These are phyloP conservation scores for Glycine latifolia DNA, from an alignment of 306 rosid species.

Conservation along the genomic window DNA sequence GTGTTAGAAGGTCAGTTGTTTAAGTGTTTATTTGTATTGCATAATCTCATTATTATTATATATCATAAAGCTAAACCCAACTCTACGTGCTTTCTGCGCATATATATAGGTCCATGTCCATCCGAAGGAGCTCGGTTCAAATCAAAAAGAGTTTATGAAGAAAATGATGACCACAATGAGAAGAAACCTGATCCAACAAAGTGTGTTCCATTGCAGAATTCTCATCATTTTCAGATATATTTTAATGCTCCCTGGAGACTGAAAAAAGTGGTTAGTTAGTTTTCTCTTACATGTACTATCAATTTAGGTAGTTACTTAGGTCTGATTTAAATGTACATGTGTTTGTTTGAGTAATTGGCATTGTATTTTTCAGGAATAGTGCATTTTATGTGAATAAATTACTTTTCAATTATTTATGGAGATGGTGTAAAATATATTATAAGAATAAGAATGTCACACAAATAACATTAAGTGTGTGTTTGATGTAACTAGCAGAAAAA, in stretches of 20 bases:
- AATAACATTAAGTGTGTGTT: too few relatives aligned
- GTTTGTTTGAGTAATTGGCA: too few relatives aligned
- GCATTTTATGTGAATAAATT: too few relatives aligned
- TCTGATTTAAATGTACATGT: too few relatives aligned
- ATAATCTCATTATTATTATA: neutral
- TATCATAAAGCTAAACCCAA: slow-evolving; percentile 6
- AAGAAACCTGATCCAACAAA: neutral
- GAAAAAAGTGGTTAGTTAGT: slow-evolving; percentile 12
- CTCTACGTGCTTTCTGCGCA: neutral
- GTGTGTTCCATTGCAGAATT: neutral
- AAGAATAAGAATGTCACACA: too few relatives aligned
- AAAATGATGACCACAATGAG: neutral
- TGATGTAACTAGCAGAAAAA: too few relatives aligned
- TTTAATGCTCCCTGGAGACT: neutral
- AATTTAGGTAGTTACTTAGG: too few relatives aligned
- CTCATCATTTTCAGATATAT: neutral
- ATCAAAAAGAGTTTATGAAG: neutral
- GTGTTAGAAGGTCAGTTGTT: neutral
- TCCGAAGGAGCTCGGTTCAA: neutral
- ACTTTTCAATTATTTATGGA: too few relatives aligned
- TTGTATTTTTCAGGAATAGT: too few relatives aligned
- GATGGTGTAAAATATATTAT: too few relatives aligned
- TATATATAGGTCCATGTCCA: slow-evolving; percentile 7
- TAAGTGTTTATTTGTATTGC: neutral
- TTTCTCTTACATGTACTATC: too few relatives aligned